Percentiles rank a stretch among this genome's conserved stretches.
phyloP scores from a whole-genome alignment of 352 stramenopile species.

The Phytophthora ramorum region DNA sequence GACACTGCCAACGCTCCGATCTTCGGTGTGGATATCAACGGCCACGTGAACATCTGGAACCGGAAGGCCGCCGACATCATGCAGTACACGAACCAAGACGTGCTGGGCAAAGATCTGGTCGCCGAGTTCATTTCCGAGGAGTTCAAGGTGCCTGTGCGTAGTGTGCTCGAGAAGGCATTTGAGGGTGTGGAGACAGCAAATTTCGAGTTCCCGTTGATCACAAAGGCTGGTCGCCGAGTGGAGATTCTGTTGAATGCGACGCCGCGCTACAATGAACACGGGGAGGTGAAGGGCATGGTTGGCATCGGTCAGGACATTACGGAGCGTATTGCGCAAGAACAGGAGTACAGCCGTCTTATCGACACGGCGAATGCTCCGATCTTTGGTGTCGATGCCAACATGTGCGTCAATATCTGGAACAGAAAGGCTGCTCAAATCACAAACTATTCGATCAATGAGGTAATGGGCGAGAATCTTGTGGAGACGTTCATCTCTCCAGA shows the following conservation, averaged over 20 bases:
- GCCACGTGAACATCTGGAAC: conserved; percentile 70
- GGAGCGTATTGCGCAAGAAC: conserved; percentile 52
- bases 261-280: conserved; percentile 51
- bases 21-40: conserved; percentile 71
- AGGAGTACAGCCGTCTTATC: conserved; percentile 64
- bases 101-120: conserved; percentile 68
- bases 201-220: conserved; percentile 43
- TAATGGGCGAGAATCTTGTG: conserved; percentile 63
- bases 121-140: conserved; percentile 67
- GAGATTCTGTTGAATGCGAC: conserved; percentile 63
- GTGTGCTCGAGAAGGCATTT: conserved; percentile 33
- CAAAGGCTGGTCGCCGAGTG: conserved; percentile 40
- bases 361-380: conserved; percentile 68
- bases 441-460: conserved; percentile 45
- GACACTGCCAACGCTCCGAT: conserved; percentile 87
- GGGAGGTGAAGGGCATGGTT: conserved; percentile 54
- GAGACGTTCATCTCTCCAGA: conserved; percentile 67
- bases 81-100: conserved; percentile 75
- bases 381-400: conserved; percentile 62
- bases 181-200: conserved; percentile 47
- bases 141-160: conserved; percentile 40
- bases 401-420: conserved; percentile 60
- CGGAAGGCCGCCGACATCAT: conserved; percentile 65
- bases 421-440: conserved; percentile 60
- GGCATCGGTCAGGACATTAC: conserved; percentile 29